Evolutionary conservation across 2,329 filamentous ascomycete species (phyloP).

Genomic region (Herpotrichia juniperi): DNA sequence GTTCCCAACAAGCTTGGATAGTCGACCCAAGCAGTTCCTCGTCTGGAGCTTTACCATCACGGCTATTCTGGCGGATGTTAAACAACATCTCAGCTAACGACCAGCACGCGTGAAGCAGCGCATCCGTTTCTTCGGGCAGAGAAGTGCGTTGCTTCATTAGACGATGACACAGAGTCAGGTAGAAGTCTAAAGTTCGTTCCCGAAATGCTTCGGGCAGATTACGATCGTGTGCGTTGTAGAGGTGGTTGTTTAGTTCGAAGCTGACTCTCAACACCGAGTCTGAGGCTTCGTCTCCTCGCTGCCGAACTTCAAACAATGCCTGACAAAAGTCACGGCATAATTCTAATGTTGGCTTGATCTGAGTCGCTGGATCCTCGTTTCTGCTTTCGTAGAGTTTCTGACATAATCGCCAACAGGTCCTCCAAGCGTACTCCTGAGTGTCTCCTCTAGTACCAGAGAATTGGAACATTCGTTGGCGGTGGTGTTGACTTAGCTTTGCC

Average conservation of each 20-base stretch:
- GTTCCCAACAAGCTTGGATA: constrained; percentile 91
- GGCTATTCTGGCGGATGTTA: constrained; percentile 80
- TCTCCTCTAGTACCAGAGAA: constrained; percentile 72
- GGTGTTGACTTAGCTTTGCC: constrained; percentile 81
- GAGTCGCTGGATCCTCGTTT: constrained; percentile 71
- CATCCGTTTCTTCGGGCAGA: constrained; percentile 80
- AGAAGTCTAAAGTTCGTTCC: constrained; percentile 91
- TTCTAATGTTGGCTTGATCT: constrained; percentile 78
- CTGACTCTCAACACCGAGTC: constrained; percentile 91
- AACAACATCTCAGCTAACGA: constrained; percentile 91
- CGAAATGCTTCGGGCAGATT: constrained; percentile 84
- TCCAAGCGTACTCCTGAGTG: constrained; percentile 88
- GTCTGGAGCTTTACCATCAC: constrained; percentile 74
- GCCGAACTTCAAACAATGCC: constrained; percentile 83
- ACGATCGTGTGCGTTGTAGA: constrained; percentile 90
- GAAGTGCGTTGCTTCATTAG: constrained; percentile 93
- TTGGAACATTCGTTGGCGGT: constrained; percentile 79
- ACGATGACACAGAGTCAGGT: constrained; percentile 89
- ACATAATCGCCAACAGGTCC: constrained; percentile 91
- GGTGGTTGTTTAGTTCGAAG: constrained; percentile 93
- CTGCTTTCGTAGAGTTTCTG: constrained; percentile 85
- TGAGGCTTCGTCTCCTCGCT: constrained; percentile 75
- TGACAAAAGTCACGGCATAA: constrained; percentile 92
- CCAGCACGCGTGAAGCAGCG: constrained; percentile 86
- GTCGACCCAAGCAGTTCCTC: constrained; percentile 86